Evolutionary conservation across 805 yeast species (phyloP), one percentile per base, ranked within the genome.

Genomic region (Kuraishia piskuri): DNA sequence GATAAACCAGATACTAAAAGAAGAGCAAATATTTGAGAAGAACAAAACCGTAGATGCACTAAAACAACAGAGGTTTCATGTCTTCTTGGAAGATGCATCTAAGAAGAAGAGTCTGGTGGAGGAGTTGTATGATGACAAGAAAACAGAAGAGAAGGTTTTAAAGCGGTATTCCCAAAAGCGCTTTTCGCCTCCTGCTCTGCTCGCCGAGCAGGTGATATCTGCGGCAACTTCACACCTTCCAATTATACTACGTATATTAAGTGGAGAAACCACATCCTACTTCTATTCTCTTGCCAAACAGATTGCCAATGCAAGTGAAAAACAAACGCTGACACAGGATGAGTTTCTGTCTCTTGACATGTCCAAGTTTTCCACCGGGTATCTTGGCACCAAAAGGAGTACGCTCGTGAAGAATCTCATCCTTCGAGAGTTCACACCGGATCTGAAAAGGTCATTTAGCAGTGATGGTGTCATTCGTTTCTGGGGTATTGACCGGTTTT

Each of bases 401-500:
- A 68, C 75, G 53, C 63, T 70, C 17, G 72, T 85, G 1, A 76
- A 84, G 1, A 61, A 68, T 25, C 58, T 70, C 46, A 75, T 86
- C 17, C 54, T 66, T n/a, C 61, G 63, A 1, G 56, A 60, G 12
- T 74, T 66, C 52, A 62, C 63, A 22, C 52, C 59, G 1, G 61
- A 68, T 25, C 57, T 84, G 2, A 54, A 57, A 4, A 52, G 55
- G 24, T 58, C 63, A 47, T 54, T 51, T 3, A 64, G 58, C 51
- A 66, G 57, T 2, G 79, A 79, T 57, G 66, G 69, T 21, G 79
- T 82, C 1, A 64, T 85, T 7, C 66, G 69, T 48, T 86, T 82
- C 70, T 85, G 90, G 88, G 79, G 86, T 2, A 59, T 71, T 1
- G 72, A 74, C 22, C 77, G 78, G 52, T 86, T 84, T 61, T 66